Conservation (phyloP, 176 grass and related monocot genomes). For the Luzula sylvatica region DNA sequence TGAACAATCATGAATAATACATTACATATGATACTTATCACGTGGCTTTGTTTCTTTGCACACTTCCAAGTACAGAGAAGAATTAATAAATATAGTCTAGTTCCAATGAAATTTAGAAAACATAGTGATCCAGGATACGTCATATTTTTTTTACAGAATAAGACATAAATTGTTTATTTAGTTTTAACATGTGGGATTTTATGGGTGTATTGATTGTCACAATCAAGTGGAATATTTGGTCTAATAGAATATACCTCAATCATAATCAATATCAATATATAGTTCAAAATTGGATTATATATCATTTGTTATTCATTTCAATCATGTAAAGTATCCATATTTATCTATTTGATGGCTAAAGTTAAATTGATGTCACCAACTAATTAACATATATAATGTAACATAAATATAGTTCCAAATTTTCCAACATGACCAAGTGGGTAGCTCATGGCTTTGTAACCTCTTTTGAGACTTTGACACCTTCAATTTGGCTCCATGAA, state of each 20-base stretch:
- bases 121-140: too few species aligned
- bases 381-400: slow-evolving; percentile 3
- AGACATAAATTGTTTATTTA: slow-evolving; percentile 4
- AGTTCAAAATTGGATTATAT: too few species aligned
- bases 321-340: too few species aligned
- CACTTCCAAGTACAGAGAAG: too few species aligned
- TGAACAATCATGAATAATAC: too few species aligned
- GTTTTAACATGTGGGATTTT: background rate
- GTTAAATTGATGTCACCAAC: background rate
- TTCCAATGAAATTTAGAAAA: background rate
- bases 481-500: background rate
- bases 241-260: too few species aligned
- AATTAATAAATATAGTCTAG: background rate
- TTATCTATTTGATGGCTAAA: background rate
- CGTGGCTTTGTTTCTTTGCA: too few species aligned
- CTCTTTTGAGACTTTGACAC: background rate
- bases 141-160: too few species aligned
- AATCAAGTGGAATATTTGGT: too few species aligned
- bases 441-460: slow-evolving; percentile 6
- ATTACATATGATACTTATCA: too few species aligned
- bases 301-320: too few species aligned
- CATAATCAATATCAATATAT: too few species aligned
- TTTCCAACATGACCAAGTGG: slow-evolving; percentile 16
- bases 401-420: background rate
- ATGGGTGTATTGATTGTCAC: background rate